Conservation (phyloP, 1,284 basidiomycete genomes). For the Erythrobasidium hasegawianum region DNA sequence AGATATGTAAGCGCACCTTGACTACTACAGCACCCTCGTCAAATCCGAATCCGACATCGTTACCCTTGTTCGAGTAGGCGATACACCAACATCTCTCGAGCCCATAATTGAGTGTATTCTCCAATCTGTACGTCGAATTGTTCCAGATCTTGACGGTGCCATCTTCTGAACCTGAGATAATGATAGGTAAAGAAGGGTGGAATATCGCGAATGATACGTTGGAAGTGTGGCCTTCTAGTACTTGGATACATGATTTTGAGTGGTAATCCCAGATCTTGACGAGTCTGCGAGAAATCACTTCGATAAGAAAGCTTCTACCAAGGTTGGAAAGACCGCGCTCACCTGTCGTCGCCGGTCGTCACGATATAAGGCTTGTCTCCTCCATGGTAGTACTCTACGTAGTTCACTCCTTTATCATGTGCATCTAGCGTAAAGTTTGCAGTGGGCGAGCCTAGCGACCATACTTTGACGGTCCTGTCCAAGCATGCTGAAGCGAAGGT, state of each 20-base stretch:
- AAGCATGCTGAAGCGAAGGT: conserved; percentile 94
- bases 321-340: no score
- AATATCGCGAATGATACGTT: conserved; percentile 98
- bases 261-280: conserved; percentile 99
- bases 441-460: conserved; percentile 76
- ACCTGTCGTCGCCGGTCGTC: conserved; percentile 95
- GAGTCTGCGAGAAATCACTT: no score
- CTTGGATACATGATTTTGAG: conserved; percentile 96
- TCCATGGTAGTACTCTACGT: conserved; percentile 97
- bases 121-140: conserved; percentile 89
- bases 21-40: conserved; percentile 96
- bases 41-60: conserved; percentile 93
- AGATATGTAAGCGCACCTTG: conserved; percentile 58
- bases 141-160: conserved; percentile 99
- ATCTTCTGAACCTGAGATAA: conserved; percentile 94
- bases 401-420: conserved; percentile 99
- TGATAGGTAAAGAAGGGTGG: conserved; percentile 91
- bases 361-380: conserved; percentile 96
- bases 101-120: conserved; percentile 94
- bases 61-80: conserved; percentile 73
- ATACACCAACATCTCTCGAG: conserved; percentile 96
- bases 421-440: conserved; percentile 97
- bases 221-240: conserved; percentile 96
- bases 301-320: no score
- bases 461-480: conserved; percentile 93